Evolutionary conservation across 768 basidiomycete species (phyloP).

Genomic region (Pholiota microspora): DNA sequence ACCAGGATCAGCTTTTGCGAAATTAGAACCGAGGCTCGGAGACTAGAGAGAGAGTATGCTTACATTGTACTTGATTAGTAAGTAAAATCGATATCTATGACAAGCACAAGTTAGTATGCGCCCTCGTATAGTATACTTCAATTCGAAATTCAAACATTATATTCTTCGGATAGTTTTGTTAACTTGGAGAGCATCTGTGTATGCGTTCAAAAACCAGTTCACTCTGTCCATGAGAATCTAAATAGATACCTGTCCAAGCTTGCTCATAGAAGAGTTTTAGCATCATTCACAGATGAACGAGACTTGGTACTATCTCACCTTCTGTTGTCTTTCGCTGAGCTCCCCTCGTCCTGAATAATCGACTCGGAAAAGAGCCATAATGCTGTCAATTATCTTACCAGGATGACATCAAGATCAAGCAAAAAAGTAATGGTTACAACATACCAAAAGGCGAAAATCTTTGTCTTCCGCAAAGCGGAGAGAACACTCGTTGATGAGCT

Average conservation of each 20-base stretch:
- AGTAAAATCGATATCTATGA: conserved; percentile 77
- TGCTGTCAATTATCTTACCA: conserved; percentile 85
- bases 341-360: conserved; percentile 95
- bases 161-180: conserved; percentile 90
- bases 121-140: neutral
- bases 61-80: conserved; percentile 93
- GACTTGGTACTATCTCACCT: conserved; percentile 37
- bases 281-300: neutral
- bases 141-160: conserved; percentile 51
- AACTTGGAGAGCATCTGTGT: conserved; percentile 86
- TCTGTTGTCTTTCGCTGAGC: conserved; percentile 91
- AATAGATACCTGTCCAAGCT: conserved; percentile 87
- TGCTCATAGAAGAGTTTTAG: conserved; percentile 5
- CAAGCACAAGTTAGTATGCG: conserved; percentile 6
- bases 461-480: conserved; percentile 88
- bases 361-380: conserved; percentile 95
- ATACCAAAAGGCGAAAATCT: conserved; percentile 70
- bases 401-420: conserved; percentile 12
- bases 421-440: conserved; percentile 5
- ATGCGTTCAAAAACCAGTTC: neutral
- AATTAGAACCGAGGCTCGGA: neutral
- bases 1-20: conserved; percentile 82
- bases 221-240: neutral
- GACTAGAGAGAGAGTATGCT: conserved; percentile 11
- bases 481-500: conserved; percentile 87